Percentiles rank a stretch among this genome's conserved stretches.
Conservation (phyloP, 768 basidiomycete genomes). For the Leccinum aurantiacum region DNA sequence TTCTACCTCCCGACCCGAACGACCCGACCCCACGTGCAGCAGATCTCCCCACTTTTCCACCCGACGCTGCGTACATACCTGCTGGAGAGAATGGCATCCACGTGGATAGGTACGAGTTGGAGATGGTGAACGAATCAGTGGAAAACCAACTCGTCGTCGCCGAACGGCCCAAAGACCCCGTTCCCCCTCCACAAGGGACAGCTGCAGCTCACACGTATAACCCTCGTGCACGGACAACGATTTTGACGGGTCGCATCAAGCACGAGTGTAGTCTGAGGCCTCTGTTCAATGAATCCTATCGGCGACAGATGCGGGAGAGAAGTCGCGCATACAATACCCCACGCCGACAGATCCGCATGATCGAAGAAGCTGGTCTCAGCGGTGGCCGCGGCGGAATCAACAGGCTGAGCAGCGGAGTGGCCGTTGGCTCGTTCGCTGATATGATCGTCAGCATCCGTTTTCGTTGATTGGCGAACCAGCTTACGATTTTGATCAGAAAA, state of each 20-base stretch:
- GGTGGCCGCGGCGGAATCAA: conserved; percentile 76
- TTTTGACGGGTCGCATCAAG: conserved; percentile 75
- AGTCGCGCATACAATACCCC: conserved; percentile 67
- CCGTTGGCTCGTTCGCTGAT: conserved; percentile 58
- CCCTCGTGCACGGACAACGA: conserved; percentile 70
- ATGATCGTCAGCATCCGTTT: conserved; percentile 54
- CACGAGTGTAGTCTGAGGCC: conserved; percentile 79
- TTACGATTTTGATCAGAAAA: conserved; percentile 40
- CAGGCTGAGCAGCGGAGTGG: conserved; percentile 73
- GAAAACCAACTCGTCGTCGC: not conserved
- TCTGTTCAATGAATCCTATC: conserved; percentile 62
- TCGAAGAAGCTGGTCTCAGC: conserved; percentile 67
- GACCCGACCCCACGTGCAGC: not conserved
- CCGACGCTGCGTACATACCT: not conserved
- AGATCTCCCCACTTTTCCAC: not conserved
- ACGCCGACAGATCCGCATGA: conserved; percentile 63
- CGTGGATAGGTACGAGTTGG: not conserved
- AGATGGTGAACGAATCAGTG: not conserved
- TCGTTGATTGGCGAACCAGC: not conserved
- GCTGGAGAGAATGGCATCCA: not conserved
- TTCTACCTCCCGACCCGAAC: not conserved
- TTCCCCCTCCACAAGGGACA: not conserved
- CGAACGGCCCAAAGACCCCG: not conserved
- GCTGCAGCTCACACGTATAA: conserved; percentile 36
- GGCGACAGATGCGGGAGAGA: conserved; percentile 70